These are phyloP conservation scores for Tubosaeta brunneosetosa DNA, from an alignment of 768 basidiomycete genomes.

Conservation along the genomic window DNA sequence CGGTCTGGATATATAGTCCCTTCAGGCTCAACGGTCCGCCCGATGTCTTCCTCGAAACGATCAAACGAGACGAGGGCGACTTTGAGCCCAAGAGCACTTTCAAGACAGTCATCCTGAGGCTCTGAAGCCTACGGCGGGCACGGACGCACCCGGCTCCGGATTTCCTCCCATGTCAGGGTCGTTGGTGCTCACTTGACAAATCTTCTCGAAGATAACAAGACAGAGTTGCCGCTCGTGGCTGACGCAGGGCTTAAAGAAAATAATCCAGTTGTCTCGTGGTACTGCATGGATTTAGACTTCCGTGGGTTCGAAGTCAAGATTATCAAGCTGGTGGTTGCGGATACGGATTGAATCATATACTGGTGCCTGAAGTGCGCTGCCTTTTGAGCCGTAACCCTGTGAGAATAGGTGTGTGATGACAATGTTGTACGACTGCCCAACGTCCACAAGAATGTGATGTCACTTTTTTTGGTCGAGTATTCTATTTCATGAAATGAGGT, in stretches of 20 bases:
- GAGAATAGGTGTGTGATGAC: neutral
- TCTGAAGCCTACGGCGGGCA: slow-evolving; percentile 94
- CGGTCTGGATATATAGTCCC: slow-evolving; percentile 32
- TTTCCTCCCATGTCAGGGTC: slow-evolving; percentile 52
- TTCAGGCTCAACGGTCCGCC: slow-evolving; percentile 66
- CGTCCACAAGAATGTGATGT: neutral
- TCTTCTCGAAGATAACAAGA: slow-evolving; percentile 71
- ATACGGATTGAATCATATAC: neutral
- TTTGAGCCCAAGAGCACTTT: slow-evolving; percentile 24
- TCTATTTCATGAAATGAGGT: too few species aligned
- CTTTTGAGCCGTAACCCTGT: neutral
- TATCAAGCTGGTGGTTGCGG: slow-evolving; percentile 56
- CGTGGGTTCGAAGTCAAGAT: slow-evolving; percentile 90
- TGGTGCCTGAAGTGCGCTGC: too few species aligned
- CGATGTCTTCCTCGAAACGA: slow-evolving; percentile 88
- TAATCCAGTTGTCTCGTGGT: slow-evolving; percentile 1
- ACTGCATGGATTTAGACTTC: slow-evolving; percentile 57
- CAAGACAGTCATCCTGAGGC: slow-evolving; percentile 67
- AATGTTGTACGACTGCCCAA: neutral
- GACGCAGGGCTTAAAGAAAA: slow-evolving; percentile 18
- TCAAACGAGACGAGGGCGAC: slow-evolving; percentile 87
- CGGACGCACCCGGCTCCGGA: slow-evolving; percentile 56
- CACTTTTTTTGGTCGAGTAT: too few species aligned
- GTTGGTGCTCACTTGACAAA: slow-evolving; percentile 68
- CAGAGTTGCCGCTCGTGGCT: slow-evolving; percentile 40